Evolutionary conservation across 2,329 filamentous ascomycete species (phyloP).

Genomic region (Stachybotrys chartarum): DNA sequence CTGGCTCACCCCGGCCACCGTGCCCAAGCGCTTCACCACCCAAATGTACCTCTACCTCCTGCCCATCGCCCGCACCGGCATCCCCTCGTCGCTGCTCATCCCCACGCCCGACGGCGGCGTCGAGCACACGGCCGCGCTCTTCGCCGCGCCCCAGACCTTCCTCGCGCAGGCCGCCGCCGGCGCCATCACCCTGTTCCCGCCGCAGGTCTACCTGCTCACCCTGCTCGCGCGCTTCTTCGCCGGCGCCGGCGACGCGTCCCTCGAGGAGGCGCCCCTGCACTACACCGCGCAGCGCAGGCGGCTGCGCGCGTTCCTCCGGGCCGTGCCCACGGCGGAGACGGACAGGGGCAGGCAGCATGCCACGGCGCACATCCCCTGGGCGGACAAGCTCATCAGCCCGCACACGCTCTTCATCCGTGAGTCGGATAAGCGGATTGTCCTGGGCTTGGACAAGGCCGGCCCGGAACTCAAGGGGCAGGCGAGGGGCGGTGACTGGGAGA

Average conservation of each 20-base stretch:
- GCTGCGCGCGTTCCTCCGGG: conserved; percentile 47
- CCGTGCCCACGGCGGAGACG: conserved; percentile 32
- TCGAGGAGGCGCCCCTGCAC: conserved; percentile 18
- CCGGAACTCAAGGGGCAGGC: conserved; percentile 41
- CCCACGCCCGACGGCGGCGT: conserved; percentile 64
- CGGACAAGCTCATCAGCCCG: conserved; percentile 56
- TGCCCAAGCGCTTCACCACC: conserved; percentile 76
- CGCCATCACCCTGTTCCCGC: conserved; percentile 80
- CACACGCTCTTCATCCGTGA: conserved; percentile 35
- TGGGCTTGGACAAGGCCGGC: conserved; percentile 52
- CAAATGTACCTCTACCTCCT: conserved; percentile 97
- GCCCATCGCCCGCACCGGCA: conserved; percentile 39
- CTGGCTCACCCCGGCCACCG: conserved; percentile 76
- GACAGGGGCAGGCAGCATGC: conserved; percentile 29
- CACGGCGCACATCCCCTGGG: conserved; percentile 45
- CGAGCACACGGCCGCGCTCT: conserved; percentile 67
- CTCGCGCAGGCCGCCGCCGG: conserved; percentile 54
- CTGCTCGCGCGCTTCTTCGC: conserved; percentile 49
- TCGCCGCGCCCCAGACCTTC: conserved; percentile 65
- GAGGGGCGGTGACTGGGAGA: conserved; percentile 49
- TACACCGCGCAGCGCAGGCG: conserved; percentile 41
- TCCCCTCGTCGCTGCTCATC: conserved; percentile 45
- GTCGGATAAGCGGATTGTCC: conserved; percentile 38
- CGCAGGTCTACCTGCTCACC: conserved; percentile 70
- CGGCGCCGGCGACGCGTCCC: conserved; percentile 12